These are phyloP conservation scores for Triangularia verruculosa DNA, from an alignment of 2,329 filamentous ascomycete species.

Conservation along the genomic window DNA sequence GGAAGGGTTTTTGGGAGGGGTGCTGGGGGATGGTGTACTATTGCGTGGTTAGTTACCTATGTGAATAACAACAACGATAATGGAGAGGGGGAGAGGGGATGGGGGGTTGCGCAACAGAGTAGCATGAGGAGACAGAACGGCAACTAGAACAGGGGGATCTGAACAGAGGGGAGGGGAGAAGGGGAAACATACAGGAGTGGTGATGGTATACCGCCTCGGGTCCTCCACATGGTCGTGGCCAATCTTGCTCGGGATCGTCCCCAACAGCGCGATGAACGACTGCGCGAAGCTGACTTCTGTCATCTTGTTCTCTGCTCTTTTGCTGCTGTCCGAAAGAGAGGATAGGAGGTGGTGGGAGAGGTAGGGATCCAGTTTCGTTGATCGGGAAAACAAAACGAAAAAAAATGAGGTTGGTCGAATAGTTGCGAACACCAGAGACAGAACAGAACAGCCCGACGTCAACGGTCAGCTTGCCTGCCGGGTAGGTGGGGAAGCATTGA, in stretches of 20 bases:
- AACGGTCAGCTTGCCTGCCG: not conserved
- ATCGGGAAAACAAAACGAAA: too few species aligned
- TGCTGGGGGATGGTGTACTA: not conserved
- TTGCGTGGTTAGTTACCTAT: not conserved
- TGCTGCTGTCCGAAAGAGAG: not conserved
- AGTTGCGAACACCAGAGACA: not conserved
- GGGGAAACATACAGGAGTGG: slow-evolving; percentile 63
- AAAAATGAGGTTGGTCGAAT: not conserved
- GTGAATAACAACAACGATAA: not conserved
- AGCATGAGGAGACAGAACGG: too few species aligned
- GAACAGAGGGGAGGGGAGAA: not conserved
- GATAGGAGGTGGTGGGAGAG: not conserved
- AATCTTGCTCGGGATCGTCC: slow-evolving; percentile 75
- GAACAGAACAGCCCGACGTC: slow-evolving; percentile 6
- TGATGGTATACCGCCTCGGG: slow-evolving; percentile 70
- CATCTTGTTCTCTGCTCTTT: slow-evolving; percentile 53
- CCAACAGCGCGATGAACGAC: slow-evolving; percentile 75
- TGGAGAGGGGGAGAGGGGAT: not conserved
- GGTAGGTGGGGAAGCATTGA: not conserved
- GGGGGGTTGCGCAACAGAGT: too few species aligned
- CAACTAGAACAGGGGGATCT: not conserved
- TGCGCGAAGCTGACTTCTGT: slow-evolving; percentile 77
- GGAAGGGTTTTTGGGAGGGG: not conserved
- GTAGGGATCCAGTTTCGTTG: not conserved
- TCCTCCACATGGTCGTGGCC: slow-evolving; percentile 90